Conservation (phyloP, 2,329 filamentous ascomycete genomes). For the Orbilia ellipsospora region DNA sequence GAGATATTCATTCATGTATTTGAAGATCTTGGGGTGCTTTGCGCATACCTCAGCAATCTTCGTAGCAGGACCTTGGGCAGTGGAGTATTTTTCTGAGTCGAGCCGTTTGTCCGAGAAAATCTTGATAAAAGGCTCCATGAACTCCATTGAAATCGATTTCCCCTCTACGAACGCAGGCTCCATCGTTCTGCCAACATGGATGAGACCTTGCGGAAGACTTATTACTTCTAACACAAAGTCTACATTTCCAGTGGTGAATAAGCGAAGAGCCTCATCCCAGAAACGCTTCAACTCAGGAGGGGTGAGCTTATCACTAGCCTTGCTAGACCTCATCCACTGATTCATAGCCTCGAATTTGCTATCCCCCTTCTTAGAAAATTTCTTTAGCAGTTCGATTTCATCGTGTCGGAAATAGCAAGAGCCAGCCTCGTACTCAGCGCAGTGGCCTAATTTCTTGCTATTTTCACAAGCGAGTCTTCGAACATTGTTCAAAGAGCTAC, state of each 20-base stretch:
- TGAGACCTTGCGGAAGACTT: slow-evolving; percentile 9
- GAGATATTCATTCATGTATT: slow-evolving; percentile 11
- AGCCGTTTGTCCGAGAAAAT: slow-evolving; percentile 14
- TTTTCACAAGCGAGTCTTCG: slow-evolving; percentile 1
- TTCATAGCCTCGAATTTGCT: slow-evolving; percentile 19
- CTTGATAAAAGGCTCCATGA: slow-evolving; percentile 6
- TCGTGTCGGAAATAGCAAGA: slow-evolving; percentile 32
- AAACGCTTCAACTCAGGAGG: slow-evolving; percentile 8
- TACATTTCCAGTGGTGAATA: slow-evolving; percentile 14
- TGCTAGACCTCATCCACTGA: slow-evolving; percentile 22
- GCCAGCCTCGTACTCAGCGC: slow-evolving; percentile 2
- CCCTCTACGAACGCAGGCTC: not conserved
- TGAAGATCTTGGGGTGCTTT: slow-evolving; percentile 15
- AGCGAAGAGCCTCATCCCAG: slow-evolving; percentile 26
- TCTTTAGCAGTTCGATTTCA: slow-evolving; percentile 8
- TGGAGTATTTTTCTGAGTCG: slow-evolving; percentile 2
- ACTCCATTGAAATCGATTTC: not conserved
- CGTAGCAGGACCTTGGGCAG: slow-evolving; percentile 1
- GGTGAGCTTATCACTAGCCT: not conserved
- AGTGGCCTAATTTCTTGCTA: not conserved
- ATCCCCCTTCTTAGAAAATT: slow-evolving; percentile 12
- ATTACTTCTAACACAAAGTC: slow-evolving; percentile 29
- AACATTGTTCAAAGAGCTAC: slow-evolving; percentile 1
- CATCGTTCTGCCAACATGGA: slow-evolving; percentile 13
- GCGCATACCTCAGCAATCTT: slow-evolving; percentile 19